Evolutionary conservation across 805 yeast genomes (phyloP).

Genomic region (Dipodascopsis tothii): DNA sequence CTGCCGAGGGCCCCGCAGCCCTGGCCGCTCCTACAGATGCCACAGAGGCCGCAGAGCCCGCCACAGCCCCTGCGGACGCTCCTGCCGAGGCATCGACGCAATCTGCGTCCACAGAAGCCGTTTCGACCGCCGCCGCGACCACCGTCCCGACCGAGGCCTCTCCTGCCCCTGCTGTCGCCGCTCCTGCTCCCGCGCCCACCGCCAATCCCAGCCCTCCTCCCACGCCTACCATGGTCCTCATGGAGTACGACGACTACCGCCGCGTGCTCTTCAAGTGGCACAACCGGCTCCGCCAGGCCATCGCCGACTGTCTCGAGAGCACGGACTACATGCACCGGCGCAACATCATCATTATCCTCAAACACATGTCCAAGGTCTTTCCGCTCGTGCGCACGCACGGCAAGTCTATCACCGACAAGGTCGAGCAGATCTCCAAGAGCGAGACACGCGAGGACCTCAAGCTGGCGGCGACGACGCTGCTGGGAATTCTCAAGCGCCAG

Average conservation of each 20-base stretch:
- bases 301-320: constrained; percentile 40
- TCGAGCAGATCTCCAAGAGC: constrained; percentile 41
- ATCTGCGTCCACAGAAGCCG: too few relatives aligned
- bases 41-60: too few relatives aligned
- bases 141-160: constrained; percentile 19
- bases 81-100: too few relatives aligned
- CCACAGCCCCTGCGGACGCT: too few relatives aligned
- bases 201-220: constrained; percentile 11
- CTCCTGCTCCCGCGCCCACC: too few relatives aligned
- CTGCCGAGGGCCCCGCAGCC: too few relatives aligned
- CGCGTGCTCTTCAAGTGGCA: constrained; percentile 51
- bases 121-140: constrained; percentile 4
- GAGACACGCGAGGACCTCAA: constrained; percentile 77
- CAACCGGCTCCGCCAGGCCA: constrained; percentile 38
- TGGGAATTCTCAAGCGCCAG: constrained; percentile 26
- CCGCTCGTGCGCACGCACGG: constrained; percentile 67
- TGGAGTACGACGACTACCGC: constrained; percentile 35
- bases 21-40: too few relatives aligned
- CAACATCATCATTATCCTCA: constrained; percentile 71
- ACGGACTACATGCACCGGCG: constrained; percentile 69
- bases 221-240: constrained; percentile 15
- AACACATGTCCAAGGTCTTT: constrained; percentile 52
- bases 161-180: too few relatives aligned
- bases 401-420: constrained; percentile 39
- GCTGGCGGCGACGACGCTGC: constrained; percentile 49